phyloP scores from a whole-genome alignment of 352 stramenopile genomes.

The Phytophthora cajani region DNA sequence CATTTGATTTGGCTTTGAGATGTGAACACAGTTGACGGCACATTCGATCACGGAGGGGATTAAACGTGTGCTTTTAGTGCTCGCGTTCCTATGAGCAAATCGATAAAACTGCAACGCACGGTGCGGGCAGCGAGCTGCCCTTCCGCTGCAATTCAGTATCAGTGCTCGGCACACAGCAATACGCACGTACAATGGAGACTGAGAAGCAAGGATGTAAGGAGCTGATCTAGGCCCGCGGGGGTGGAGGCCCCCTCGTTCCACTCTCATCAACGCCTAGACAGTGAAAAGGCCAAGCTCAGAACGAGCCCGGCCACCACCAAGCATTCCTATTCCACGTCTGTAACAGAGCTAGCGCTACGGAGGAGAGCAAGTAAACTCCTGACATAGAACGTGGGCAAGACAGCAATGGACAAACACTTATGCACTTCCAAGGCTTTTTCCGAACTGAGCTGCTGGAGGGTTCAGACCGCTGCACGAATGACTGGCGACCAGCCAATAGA shows the following conservation, averaged over 20 bases:
- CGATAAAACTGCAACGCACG: slow-evolving; percentile 83
- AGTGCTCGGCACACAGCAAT: slow-evolving; percentile 45
- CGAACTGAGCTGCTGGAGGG: slow-evolving; percentile 15
- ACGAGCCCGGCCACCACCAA: slow-evolving; percentile 66
- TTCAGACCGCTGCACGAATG: slow-evolving; percentile 19
- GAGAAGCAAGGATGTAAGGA: slow-evolving; percentile 59
- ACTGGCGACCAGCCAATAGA: slow-evolving; percentile 23
- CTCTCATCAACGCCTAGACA: slow-evolving; percentile 82
- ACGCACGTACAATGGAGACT: background rate
- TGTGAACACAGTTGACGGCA: slow-evolving; percentile 89
- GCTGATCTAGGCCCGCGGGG: slow-evolving; percentile 73
- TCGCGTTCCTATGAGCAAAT: slow-evolving; percentile 84
- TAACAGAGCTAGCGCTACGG: slow-evolving; percentile 84
- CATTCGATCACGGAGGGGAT: slow-evolving; percentile 75
- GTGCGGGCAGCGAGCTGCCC: slow-evolving; percentile 28
- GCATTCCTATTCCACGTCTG: slow-evolving; percentile 83
- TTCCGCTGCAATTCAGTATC: slow-evolving; percentile 83
- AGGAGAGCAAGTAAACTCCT: slow-evolving; percentile 76
- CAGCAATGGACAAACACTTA: background rate
- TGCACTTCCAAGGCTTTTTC: slow-evolving; percentile 11
- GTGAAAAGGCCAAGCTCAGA: slow-evolving; percentile 67
- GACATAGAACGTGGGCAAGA: slow-evolving; percentile 73
- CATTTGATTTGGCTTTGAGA: background rate
- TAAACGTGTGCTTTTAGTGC: slow-evolving; percentile 90
- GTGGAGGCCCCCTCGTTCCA: slow-evolving; percentile 53